Conservation (phyloP, 2,329 filamentous ascomycete genomes). For the Sporothrix luriei region DNA sequence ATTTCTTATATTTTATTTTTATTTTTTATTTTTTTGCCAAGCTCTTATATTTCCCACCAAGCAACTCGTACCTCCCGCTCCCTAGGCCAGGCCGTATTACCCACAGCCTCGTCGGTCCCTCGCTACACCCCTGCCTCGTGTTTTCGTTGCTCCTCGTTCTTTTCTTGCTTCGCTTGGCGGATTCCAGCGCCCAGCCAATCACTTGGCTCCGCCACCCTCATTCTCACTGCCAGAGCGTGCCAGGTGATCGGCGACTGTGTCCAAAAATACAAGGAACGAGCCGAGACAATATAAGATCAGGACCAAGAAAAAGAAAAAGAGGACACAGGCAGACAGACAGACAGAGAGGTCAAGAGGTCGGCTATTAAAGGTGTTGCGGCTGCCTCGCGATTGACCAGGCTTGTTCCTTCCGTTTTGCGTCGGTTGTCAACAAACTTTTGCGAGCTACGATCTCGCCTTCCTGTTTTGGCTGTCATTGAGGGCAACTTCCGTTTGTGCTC, state of each 20-base stretch:
- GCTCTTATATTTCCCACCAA: background rate
- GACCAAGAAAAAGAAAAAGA: too few relatives aligned
- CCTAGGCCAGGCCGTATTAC: too few relatives aligned
- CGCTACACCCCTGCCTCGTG: background rate
- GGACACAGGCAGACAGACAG: too few relatives aligned
- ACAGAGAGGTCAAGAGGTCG: background rate
- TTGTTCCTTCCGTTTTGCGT: background rate
- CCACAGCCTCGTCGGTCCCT: background rate
- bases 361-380: background rate
- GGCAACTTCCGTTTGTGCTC: background rate
- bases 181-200: slow-evolving; percentile 13
- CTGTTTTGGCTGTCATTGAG: background rate
- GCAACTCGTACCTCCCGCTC: background rate
- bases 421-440: background rate
- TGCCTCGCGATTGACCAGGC: background rate
- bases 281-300: too few relatives aligned
- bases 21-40: background rate
- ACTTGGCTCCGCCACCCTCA: slow-evolving; percentile 15
- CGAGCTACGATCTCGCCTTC: background rate
- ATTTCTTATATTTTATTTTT: background rate
- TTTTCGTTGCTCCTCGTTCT: slow-evolving; percentile 1
- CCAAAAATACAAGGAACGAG: background rate
- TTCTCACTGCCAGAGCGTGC: background rate
- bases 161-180: slow-evolving; percentile 10
- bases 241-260: background rate